These are phyloP conservation scores for Chlamydomonas applanata DNA, from an alignment of 139 green algal species.

Conservation along the genomic window DNA sequence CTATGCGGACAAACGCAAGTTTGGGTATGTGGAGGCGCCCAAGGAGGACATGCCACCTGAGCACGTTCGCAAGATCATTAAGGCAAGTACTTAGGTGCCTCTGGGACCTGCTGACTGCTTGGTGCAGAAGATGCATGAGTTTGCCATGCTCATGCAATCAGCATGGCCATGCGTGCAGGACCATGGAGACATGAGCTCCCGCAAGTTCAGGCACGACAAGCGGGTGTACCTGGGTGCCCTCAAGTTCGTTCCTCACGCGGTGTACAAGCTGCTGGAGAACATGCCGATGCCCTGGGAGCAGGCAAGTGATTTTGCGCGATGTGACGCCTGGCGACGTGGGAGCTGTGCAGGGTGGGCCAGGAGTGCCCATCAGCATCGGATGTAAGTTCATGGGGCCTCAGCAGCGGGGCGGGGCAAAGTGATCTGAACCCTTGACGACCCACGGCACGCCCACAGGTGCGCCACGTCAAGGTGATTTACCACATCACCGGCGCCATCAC, in stretches of 20 bases:
- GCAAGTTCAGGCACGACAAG: slow-evolving; percentile 98
- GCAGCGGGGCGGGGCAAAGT: not conserved
- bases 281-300: slow-evolving; percentile 99
- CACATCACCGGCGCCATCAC: slow-evolving; percentile 99
- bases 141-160: not conserved
- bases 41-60: slow-evolving; percentile 99
- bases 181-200: slow-evolving; percentile 96
- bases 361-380: not conserved
- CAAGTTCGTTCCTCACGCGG: slow-evolving; percentile 98
- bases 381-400: not conserved
- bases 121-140: not conserved
- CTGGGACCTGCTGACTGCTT: not conserved
- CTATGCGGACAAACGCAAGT: slow-evolving; percentile 90
- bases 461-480: slow-evolving; percentile 95
- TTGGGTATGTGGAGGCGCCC: slow-evolving; percentile 82
- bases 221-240: slow-evolving; percentile 98
- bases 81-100: slow-evolving; percentile 15
- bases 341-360: too few relatives aligned
- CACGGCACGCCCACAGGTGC: slow-evolving; percentile 64
- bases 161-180: slow-evolving; percentile 58
- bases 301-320: slow-evolving; percentile 34
- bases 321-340: too few relatives aligned
- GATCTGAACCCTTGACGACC: not conserved
- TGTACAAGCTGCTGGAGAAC: slow-evolving; percentile 99
- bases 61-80: slow-evolving; percentile 97